Conservation (phyloP, 306 rosid genomes). For the Trifolium dubium region DNA sequence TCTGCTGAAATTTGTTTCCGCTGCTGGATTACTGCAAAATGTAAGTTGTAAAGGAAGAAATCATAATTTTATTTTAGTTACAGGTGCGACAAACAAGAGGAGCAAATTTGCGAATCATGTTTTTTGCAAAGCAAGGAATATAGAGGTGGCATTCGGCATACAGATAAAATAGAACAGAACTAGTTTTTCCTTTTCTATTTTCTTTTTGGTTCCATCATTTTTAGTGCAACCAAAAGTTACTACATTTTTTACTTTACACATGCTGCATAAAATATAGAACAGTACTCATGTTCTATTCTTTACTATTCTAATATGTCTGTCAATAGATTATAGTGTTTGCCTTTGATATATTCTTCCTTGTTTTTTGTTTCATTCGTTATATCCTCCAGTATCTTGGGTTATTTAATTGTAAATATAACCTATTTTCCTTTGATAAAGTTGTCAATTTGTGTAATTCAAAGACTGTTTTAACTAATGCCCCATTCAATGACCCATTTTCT, state of each 20-base stretch:
- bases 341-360: conserved; percentile 22
- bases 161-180: conserved; percentile 11
- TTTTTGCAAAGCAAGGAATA: conserved; percentile 26
- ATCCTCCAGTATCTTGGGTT: conserved; percentile 33
- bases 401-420: conserved; percentile 43
- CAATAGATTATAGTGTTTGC: conserved; percentile 29
- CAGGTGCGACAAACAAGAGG: conserved; percentile 27
- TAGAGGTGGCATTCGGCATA: conserved; percentile 10
- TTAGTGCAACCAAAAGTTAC: conserved; percentile 15
- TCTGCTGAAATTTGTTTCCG: conserved; percentile 37
- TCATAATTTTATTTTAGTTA: conserved; percentile 22
- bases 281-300: conserved; percentile 13
- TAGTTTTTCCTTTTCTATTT: background rate
- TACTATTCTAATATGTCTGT: background rate
- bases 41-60: conserved; percentile 33
- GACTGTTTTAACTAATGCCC: too few species aligned
- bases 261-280: conserved; percentile 15
- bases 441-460: background rate
- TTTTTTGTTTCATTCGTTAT: conserved; percentile 34
- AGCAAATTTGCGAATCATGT: conserved; percentile 25
- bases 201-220: conserved; percentile 9
- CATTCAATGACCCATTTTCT: too few species aligned
- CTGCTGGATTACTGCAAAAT: conserved; percentile 35
- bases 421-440: conserved; percentile 26
- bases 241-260: conserved; percentile 1